phyloP scores from a whole-genome alignment of 495 filamentous ascomycete genomes.

The Hyphodiscus hymeniophilus region DNA sequence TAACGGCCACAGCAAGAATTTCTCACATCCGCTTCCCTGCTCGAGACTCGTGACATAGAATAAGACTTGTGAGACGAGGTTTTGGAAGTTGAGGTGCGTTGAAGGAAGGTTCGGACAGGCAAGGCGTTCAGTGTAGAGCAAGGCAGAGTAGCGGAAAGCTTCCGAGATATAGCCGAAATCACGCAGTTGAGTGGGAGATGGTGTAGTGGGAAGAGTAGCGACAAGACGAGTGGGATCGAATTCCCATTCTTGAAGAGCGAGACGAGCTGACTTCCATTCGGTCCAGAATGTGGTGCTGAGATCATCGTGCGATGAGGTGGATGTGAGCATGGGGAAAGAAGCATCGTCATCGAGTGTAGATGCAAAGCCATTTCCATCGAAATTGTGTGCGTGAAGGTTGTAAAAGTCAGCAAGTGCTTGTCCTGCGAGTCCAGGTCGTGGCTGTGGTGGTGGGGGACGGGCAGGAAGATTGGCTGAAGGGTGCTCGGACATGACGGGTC shows the following conservation, averaged over 20 bases:
- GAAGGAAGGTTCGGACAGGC: slow-evolving; percentile 70
- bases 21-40: slow-evolving; percentile 56
- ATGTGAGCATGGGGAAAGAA: slow-evolving; percentile 11
- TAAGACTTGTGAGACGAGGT: slow-evolving; percentile 69
- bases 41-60: slow-evolving; percentile 74
- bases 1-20: slow-evolving; percentile 90
- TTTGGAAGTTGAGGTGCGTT: slow-evolving; percentile 70
- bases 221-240: slow-evolving; percentile 47
- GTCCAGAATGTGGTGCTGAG: slow-evolving; percentile 63
- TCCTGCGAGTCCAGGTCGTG: slow-evolving; percentile 27
- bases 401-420: slow-evolving; percentile 40
- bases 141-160: slow-evolving; percentile 79
- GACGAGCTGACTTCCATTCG: slow-evolving; percentile 76
- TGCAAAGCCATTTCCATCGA: slow-evolving; percentile 57
- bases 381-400: slow-evolving; percentile 45
- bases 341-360: slow-evolving; percentile 33
- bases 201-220: slow-evolving; percentile 32
- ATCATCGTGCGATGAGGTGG: slow-evolving; percentile 33
- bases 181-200: slow-evolving; percentile 39
- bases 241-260: slow-evolving; percentile 72
- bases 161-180: slow-evolving; percentile 62
- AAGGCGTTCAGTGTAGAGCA: slow-evolving; percentile 87
- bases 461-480: slow-evolving; percentile 7
- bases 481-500: slow-evolving; percentile 36
- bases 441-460: slow-evolving; percentile 22